Evolutionary conservation across 495 filamentous ascomycete genomes (phyloP), one percentile per base, ranked within the genome.

Genomic region (Podospora pseudocomata): DNA sequence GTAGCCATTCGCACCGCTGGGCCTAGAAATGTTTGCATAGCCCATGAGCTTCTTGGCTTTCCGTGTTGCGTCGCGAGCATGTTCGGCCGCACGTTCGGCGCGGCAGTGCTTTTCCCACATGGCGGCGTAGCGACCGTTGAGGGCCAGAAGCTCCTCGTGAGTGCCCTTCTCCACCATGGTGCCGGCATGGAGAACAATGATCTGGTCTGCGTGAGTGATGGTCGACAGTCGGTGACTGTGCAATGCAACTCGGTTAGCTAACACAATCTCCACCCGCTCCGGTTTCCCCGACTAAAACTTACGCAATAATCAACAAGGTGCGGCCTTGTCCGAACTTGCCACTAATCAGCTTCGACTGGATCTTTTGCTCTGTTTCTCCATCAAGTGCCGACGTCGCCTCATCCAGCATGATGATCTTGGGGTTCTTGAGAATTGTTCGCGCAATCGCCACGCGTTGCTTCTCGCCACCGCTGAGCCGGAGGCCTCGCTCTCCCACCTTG

Each of bases 101-200:
- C 90, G 87, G 70, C 94, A 93, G 75, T 99, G 95, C 78, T 96
- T 96, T 74, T 88, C 87, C 95, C 95, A 99, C 95, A 99, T 97
- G 67, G 86, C 89, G 20, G 90, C 87, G 73, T 99, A 99, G 49
- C 89, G 85, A 28, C 92, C 93, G 34, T 90, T 90, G 69, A 86
- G 77, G 4, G 86, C 89, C 2, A 98, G 83, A 2, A 99, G 84
- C 70, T 96, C 88, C 56, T 92, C 84, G 75, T 99, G 95, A 4
- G 91, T 96, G 32, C 95, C 95, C 20, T 86, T 85, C 81, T 99
- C 95, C 3, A 84, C 86, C 20, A 99, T 92, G 67, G 85, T 86
- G 34, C 95, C 95, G 70, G 90, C 87, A 72, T 94, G 88, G 11
- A 99, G 80, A n/a, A 97, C 93, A 49, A 98, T 82, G 69, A 99